Base-by-base conservation (phyloP, 495 filamentous ascomycete species). In the Evansstolkia leycettana region DNA sequence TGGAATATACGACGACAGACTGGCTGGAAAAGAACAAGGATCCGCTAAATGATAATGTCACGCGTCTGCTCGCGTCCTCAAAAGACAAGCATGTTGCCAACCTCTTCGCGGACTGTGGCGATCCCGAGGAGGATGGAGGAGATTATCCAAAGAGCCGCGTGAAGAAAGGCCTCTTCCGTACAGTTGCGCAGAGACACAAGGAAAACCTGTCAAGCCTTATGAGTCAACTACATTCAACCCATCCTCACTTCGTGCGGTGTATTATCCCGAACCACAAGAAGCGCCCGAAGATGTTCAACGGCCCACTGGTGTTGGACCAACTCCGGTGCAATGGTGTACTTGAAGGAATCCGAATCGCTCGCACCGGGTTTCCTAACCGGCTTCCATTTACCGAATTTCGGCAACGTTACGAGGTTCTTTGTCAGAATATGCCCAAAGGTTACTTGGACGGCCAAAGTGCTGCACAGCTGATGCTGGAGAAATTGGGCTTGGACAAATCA, bases 11-110 rank as follows among this genome's bases (percentile, higher is more conserved):
- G 8, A 99, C 92, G 0, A 76, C 88, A 15, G 84, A 82, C 31
- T 99, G 92, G 92, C 67, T 99, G 19, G 89, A 95, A 52, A 99
- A 96, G 69, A 99, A 99, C 61, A 99, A 99, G 49, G 92, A 99
- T 51, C 92, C 92, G 1, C 58, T 99, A 7, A 96, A 96, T 40
- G 92, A 99, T 65, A 99, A 94, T 43, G 66, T 96, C 23, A 96
- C 92, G 0, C 75, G 80, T 18, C 69, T 99, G 5, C 70, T 99
- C 10, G 85, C 88, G 27, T 66, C 70, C 3, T 96, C 92, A 5
- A 72, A 65, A 1, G 80, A 95, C 45, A 76, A 69, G 36, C 85
- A 96, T 54, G 70, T 94, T 41, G 82, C 87, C 3, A 70, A 74
- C 34, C 65, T 99, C 0, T 99, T 99, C 54, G 64, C 72, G 5